Base-by-base conservation (phyloP, 2,329 filamentous ascomycete genomes). In the Sarocladium kiliense region DNA sequence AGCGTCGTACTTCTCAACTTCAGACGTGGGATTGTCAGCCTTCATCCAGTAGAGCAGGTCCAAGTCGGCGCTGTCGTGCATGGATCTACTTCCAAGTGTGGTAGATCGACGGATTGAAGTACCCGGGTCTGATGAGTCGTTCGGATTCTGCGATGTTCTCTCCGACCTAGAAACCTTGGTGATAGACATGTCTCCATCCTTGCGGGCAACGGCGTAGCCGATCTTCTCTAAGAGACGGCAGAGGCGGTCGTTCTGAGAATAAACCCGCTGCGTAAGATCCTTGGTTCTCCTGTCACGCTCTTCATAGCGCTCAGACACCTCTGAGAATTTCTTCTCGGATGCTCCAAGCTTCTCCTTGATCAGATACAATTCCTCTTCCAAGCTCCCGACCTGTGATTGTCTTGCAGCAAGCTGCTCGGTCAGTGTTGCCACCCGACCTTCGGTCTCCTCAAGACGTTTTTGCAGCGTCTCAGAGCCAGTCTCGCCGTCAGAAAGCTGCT, bases 41-140 rank as follows among this genome's bases (percentile, higher is more conserved):
- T 90, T 82, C 71, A 91, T 86, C 94, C 93, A 97, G 64, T 88
- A 86, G 1, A 97, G 76, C 14, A 92, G 77, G 27, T 86, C 84
- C 5, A 93, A 76, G 64, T 96, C 87, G 3, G 79, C 71, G 57
- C 80, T 81, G 41, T 88, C 84, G 37, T 80, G 74, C 53, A 80
- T 78, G 58, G 74, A 75, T 59, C 79, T 86, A 66, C 69, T 77
- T 42, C 70, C 76, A 54, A 81, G 64, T 16, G 75, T 78, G 9
- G 76, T 77, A 42, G 78, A 87, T 37, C 75, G 76, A 50, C 78
- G 78, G 54, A 82, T 68, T 18, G 78, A 80, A 47, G 69, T 76
- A 57, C 73, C 70, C 23, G 81, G 75, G 65, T 87, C 77, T 3
- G 82, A 77, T 56, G 85, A 74, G 70, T 85, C 74, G 68, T 81